Evolutionary conservation across 805 yeast genomes (phyloP).

Genomic region (Blastobotrys peoriensis): DNA sequence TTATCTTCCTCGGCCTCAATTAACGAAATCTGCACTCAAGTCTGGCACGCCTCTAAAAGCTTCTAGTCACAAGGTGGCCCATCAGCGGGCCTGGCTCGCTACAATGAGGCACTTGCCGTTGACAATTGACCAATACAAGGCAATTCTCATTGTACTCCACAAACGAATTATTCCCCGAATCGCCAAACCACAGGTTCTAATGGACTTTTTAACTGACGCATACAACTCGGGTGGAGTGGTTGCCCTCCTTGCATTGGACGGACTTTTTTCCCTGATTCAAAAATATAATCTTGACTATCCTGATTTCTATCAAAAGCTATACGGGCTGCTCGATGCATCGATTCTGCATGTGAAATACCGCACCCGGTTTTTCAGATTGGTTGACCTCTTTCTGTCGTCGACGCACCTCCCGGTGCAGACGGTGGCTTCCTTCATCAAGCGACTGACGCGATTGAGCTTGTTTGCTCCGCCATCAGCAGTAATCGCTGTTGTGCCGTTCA

Average conservation of each 20-base stretch:
- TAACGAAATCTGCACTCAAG: slow-evolving; percentile 23
- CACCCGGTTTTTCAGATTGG: slow-evolving; percentile 79
- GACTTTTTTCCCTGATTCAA: slow-evolving; percentile 79
- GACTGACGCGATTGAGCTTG: slow-evolving; percentile 65
- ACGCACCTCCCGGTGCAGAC: slow-evolving; percentile 79
- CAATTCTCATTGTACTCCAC: slow-evolving; percentile 65
- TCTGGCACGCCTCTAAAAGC: slow-evolving; percentile 36
- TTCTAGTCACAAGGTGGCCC: slow-evolving; percentile 50
- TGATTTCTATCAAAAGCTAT: slow-evolving; percentile 75
- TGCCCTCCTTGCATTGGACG: slow-evolving; percentile 77
- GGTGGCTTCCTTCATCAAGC: slow-evolving; percentile 85
- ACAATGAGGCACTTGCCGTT: slow-evolving; percentile 45
- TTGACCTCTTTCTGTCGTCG: slow-evolving; percentile 79
- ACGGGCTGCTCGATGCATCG: slow-evolving; percentile 69
- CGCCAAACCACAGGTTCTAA: slow-evolving; percentile 70
- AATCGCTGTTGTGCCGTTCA: slow-evolving; percentile 82
- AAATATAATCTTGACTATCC: slow-evolving; percentile 85
- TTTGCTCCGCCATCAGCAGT: slow-evolving; percentile 84
- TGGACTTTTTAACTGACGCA: slow-evolving; percentile 92
- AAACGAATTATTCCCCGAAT: slow-evolving; percentile 78
- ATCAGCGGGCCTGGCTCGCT: slow-evolving; percentile 64
- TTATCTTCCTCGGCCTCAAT: slow-evolving; percentile 17
- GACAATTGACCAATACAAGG: slow-evolving; percentile 54
- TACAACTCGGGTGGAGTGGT: slow-evolving; percentile 58
- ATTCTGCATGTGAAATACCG: slow-evolving; percentile 73